phyloP scores from a whole-genome alignment of 2,329 filamentous ascomycete species.

The Mariannaea sp. region DNA sequence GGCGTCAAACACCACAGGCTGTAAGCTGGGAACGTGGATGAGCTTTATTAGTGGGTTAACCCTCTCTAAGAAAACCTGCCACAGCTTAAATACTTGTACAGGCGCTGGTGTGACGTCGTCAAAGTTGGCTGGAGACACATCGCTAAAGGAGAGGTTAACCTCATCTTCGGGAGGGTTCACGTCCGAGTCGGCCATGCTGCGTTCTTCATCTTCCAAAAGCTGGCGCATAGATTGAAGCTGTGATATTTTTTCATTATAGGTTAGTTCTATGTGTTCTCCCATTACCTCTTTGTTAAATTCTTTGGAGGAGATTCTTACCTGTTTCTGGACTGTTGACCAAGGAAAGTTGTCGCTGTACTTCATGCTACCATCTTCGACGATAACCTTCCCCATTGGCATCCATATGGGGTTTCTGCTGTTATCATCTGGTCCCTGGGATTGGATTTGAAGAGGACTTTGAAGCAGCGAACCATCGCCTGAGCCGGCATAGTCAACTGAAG shows the following conservation, averaged over 20 bases:
- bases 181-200: conserved; percentile 4
- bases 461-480: conserved; percentile 3
- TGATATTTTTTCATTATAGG: not conserved
- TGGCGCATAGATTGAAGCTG: conserved; percentile 13
- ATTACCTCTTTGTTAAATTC: too few relatives aligned
- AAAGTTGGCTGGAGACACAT: not conserved
- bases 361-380: conserved; percentile 7
- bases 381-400: conserved; percentile 10
- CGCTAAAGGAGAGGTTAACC: conserved; percentile 5
- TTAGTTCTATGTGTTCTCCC: too few relatives aligned
- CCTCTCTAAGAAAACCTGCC: conserved; percentile 14
- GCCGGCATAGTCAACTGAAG: conserved; percentile 3
- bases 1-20: conserved; percentile 12
- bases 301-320: not conserved
- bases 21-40: conserved; percentile 12
- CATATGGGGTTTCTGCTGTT: not conserved
- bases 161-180: conserved; percentile 2
- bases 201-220: conserved; percentile 11
- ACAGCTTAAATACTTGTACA: conserved; percentile 17
- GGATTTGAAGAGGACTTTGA: conserved; percentile 3
- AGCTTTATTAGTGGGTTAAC: conserved; percentile 17
- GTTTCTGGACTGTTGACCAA: conserved; percentile 11
- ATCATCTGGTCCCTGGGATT: not conserved
- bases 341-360: conserved; percentile 17
- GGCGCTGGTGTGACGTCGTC: conserved; percentile 7